These are phyloP conservation scores for Lepidium sativum DNA, from an alignment of 345 rosid genomes.

Conservation along the genomic window DNA sequence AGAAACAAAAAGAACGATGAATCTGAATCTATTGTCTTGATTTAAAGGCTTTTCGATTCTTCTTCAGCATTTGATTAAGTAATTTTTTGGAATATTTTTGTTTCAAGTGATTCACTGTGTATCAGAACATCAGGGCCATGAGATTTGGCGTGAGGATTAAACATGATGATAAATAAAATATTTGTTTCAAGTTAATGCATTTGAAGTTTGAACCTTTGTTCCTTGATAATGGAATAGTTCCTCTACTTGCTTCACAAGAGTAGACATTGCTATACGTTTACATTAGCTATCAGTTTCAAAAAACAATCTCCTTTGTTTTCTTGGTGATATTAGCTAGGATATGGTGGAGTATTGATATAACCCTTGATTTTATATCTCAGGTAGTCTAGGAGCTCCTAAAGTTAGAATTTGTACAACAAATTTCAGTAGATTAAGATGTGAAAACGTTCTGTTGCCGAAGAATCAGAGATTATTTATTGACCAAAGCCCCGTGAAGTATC, in stretches of 20 bases:
- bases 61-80: not conserved
- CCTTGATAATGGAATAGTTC: not conserved
- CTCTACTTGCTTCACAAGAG: not conserved
- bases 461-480: conserved; percentile 5
- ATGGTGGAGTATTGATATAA: not conserved
- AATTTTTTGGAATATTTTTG: not conserved
- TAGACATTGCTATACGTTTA: not conserved
- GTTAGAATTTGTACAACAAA: not conserved
- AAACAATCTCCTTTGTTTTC: not conserved
- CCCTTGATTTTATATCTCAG: not conserved
- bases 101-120: no score
- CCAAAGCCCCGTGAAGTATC: not conserved
- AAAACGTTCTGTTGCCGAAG: not conserved
- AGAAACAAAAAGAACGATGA: not conserved
- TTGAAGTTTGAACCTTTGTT: not conserved
- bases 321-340: not conserved
- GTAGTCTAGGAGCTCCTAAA: conserved; percentile 20
- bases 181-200: not conserved
- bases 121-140: no score
- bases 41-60: not conserved
- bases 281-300: not conserved
- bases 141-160: no score
- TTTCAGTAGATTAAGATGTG: conserved; percentile 10
- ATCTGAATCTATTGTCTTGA: not conserved
- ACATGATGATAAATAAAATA: no score